Evolutionary conservation across 495 filamentous ascomycete genomes (phyloP), one percentile per base, ranked within the genome.

Genomic region (Cenococcum geophilum): DNA sequence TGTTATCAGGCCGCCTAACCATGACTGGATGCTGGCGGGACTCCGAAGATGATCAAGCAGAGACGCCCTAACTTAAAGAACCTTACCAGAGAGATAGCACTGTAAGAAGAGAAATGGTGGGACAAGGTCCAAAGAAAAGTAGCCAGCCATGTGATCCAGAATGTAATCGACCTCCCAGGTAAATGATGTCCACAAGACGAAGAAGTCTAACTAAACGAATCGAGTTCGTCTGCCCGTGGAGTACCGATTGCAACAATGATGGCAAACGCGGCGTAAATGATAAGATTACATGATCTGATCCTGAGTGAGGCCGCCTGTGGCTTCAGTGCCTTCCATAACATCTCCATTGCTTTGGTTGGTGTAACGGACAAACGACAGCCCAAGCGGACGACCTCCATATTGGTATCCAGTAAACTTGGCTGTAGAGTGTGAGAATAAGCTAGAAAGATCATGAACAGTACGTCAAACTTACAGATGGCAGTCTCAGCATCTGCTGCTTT

Each of bases 331-430:
- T 66, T 96, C 91, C 88, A 93, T 95, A 64, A 77, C 80, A 67
- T 92, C 89, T 18, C 73, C 79, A 32, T 81, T 83, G 22, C 76
- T 78, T 58, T 77, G 76, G 65, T 83, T 90, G 69, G 86, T 75
- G 74, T 97, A 97, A 72, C 92, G 92, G 76, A 96, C 91, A 73
- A 87, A 97, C 67, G 83, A 89, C 60, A 98, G 82, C 32, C 91
- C 90, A 55, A 98, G 85, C 61, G 95, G 93, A 63, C 93, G 89
- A 45, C 92, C 93, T 63, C 93, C 93, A 71, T 98, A 98, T 71
- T 96, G 89, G 70, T 98, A 98, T 55, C 91, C 91, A 65, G 91
- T 89, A 78, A 98, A 98, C 71, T 97, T 98, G 68, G 89, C 85
- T 87, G 61, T 25, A 49, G 6, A 35, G 10, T 34, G 62, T 72